Conservation (phyloP, 768 basidiomycete species). For the Termitomyces sp. region DNA sequence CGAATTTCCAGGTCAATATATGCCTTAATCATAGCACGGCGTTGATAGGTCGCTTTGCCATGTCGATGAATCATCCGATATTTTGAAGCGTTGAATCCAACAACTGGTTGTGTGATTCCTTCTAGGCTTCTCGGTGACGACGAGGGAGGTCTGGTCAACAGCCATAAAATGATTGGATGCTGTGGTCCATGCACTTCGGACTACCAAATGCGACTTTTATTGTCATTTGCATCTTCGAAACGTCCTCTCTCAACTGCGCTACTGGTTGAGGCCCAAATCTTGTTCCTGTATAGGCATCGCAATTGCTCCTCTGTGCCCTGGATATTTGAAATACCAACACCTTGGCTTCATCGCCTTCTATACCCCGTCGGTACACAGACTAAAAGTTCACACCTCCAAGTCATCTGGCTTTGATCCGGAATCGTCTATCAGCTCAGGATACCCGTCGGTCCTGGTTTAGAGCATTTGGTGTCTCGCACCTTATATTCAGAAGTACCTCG, state of each 20-base stretch:
- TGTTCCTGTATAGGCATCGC: neutral
- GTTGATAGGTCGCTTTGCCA: neutral
- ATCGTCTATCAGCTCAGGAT: neutral
- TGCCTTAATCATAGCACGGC: neutral
- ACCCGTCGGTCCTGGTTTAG: neutral
- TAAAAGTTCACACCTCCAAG: neutral
- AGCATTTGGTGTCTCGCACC: neutral
- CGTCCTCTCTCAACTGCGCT: neutral
- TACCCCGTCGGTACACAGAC: neutral
- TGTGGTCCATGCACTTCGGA: neutral
- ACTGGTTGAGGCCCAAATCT: neutral
- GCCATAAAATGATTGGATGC: neutral
- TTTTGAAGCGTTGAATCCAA: neutral
- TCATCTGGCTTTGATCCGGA: neutral
- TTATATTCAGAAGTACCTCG: neutral
- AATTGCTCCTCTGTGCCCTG: neutral
- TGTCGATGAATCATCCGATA: neutral
- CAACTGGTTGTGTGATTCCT: neutral
- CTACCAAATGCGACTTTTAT: neutral
- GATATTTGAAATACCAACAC: neutral
- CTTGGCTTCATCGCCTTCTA: neutral
- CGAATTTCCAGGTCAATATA: neutral
- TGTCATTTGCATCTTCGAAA: neutral
- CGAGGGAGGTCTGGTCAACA: neutral
- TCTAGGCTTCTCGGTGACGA: neutral